phyloP scores from a whole-genome alignment of 2,329 filamentous ascomycete genomes.

The Colletotrichum lentis region DNA sequence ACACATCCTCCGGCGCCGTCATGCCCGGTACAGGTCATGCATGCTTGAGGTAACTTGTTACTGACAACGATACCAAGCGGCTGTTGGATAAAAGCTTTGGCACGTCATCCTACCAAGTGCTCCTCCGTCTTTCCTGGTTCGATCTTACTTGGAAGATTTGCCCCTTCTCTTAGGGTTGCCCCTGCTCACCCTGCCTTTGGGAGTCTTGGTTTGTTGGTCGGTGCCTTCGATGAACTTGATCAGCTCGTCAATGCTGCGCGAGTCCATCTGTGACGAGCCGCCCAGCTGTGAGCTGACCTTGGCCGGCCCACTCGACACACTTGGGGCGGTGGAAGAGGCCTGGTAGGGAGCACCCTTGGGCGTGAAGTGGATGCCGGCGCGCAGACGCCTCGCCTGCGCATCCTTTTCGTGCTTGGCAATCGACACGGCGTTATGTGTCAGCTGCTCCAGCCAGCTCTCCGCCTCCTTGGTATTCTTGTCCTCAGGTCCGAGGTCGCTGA shows the following conservation, averaged over 20 bases:
- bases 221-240: constrained; percentile 92
- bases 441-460: constrained; percentile 93
- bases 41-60: not conserved
- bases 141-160: constrained; percentile 31
- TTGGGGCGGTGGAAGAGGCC: constrained; percentile 46
- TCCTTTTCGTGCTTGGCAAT: constrained; percentile 95
- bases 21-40: not conserved
- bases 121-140: not conserved
- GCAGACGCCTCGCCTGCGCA: constrained; percentile 76
- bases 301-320: constrained; percentile 39
- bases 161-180: constrained; percentile 66
- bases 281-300: constrained; percentile 33
- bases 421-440: constrained; percentile 93
- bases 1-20: constrained; percentile 17
- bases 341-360: constrained; percentile 69
- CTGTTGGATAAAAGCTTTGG: not conserved
- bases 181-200: constrained; percentile 64
- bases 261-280: constrained; percentile 63
- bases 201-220: constrained; percentile 58
- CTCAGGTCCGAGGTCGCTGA: constrained; percentile 81
- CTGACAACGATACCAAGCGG: not conserved
- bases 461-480: constrained; percentile 99
- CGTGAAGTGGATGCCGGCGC: constrained; percentile 74
- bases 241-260: constrained; percentile 89
- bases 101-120: not conserved